Percentiles rank a stretch among this genome's conserved stretches.
Evolutionary conservation across 495 filamentous ascomycete genomes (phyloP).

Genomic region (Amniculicola lignicola): DNA sequence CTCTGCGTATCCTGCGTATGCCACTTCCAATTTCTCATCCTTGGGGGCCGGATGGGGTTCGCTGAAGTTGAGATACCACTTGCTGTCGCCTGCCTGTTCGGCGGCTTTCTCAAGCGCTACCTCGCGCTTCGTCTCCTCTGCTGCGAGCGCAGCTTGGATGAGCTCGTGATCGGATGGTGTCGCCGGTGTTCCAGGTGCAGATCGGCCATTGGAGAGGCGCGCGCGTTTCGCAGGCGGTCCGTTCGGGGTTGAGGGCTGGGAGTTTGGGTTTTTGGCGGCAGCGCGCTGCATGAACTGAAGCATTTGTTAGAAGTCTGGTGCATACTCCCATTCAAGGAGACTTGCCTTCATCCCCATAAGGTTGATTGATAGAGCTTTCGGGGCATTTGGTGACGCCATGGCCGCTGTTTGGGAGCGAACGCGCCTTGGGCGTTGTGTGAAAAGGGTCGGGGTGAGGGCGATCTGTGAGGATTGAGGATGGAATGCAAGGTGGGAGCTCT

Average conservation of each 20-base stretch:
- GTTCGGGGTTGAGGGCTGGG: constrained; percentile 43
- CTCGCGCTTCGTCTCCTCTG: constrained; percentile 70
- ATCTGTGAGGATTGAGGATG: no score
- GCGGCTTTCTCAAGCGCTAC: constrained; percentile 68
- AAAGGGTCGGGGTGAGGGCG: no score
- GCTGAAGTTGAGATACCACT: constrained; percentile 72
- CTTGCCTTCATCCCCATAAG: constrained; percentile 32
- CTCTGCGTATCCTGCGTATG: constrained; percentile 46
- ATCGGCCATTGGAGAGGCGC: constrained; percentile 44
- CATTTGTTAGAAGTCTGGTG: neutral
- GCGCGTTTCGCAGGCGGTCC: constrained; percentile 48
- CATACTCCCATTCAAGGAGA: neutral
- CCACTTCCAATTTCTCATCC: constrained; percentile 34
- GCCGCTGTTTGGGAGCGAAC: no score
- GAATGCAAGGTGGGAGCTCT: no score
- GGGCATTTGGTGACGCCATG: no score
- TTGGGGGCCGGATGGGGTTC: constrained; percentile 27
- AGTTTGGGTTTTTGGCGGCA: constrained; percentile 49
- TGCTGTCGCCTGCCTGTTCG: constrained; percentile 74
- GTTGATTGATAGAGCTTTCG: constrained; percentile 24
- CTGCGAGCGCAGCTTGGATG: constrained; percentile 66
- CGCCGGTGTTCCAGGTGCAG: constrained; percentile 32
- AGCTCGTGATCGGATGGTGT: constrained; percentile 46
- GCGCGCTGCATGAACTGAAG: constrained; percentile 91
- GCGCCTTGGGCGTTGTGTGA: no score